Conservation (phyloP, 2,329 filamentous ascomycete species). For the Cercospora zeae-maydis region DNA sequence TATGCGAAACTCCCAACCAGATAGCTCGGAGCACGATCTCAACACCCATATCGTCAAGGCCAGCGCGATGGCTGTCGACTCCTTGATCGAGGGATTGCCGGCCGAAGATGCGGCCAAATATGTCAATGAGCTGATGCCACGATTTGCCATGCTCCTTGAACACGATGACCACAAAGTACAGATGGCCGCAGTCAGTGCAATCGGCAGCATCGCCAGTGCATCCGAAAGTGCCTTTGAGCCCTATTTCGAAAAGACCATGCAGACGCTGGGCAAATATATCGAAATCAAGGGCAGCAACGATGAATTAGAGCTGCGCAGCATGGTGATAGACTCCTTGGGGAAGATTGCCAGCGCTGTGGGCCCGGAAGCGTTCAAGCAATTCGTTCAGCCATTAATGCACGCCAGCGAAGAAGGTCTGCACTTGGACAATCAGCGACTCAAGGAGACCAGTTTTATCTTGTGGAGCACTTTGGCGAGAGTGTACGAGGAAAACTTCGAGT, state of each 20-base stretch:
- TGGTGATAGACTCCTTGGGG: slow-evolving; percentile 88
- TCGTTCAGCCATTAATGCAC: slow-evolving; percentile 84
- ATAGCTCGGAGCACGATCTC: slow-evolving; percentile 59
- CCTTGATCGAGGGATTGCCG: slow-evolving; percentile 81
- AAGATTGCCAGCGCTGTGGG: slow-evolving; percentile 90
- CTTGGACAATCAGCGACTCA: slow-evolving; percentile 83
- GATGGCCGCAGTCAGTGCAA: slow-evolving; percentile 79
- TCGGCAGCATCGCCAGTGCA: slow-evolving; percentile 85
- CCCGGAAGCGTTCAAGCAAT: slow-evolving; percentile 79
- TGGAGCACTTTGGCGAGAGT: slow-evolving; percentile 95
- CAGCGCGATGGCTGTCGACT: slow-evolving; percentile 85
- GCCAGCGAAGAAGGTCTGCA: slow-evolving; percentile 86
- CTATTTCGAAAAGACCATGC: slow-evolving; percentile 91
- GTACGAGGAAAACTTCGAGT: slow-evolving; percentile 77
- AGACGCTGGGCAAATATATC: slow-evolving; percentile 78
- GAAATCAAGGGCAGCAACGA: slow-evolving; percentile 84
- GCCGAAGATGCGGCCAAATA: slow-evolving; percentile 77
- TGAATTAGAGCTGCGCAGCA: slow-evolving; percentile 82
- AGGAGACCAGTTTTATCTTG: slow-evolving; percentile 94
- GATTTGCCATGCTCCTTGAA: slow-evolving; percentile 77
- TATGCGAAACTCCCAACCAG: slow-evolving; percentile 50
- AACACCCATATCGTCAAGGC: slow-evolving; percentile 84
- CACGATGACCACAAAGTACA: slow-evolving; percentile 88
- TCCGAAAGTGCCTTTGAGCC: slow-evolving; percentile 79
- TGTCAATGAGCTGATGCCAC: slow-evolving; percentile 74